phyloP scores from a whole-genome alignment of 495 filamentous ascomycete species.

The Trichoderma virens region DNA sequence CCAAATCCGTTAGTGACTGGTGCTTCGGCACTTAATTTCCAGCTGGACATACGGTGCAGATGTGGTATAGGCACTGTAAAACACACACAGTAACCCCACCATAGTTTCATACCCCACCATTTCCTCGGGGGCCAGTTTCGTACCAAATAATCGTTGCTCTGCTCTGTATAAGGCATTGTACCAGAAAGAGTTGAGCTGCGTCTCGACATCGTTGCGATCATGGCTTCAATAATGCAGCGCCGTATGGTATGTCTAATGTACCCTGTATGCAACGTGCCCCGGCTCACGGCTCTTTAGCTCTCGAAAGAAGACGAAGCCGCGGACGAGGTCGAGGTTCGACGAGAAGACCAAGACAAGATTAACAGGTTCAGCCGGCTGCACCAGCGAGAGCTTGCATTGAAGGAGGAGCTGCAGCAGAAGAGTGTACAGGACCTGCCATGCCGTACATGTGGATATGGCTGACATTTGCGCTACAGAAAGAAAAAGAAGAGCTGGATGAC shows the following conservation, averaged over 20 bases:
- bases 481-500: conserved; percentile 96
- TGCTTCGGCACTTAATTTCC: background rate
- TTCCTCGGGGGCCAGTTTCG: background rate
- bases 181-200: background rate
- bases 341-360: conserved; percentile 97
- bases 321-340: conserved; percentile 83
- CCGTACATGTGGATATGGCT: conserved; percentile 1
- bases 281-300: conserved; percentile 46
- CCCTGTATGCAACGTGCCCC: background rate
- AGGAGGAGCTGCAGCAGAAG: conserved; percentile 76
- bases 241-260: background rate
- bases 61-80: background rate
- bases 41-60: background rate
- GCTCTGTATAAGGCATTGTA: background rate
- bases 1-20: background rate
- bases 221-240: conserved; percentile 8
- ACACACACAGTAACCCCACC: background rate
- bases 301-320: conserved; percentile 76
- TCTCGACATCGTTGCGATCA: background rate
- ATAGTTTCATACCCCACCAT: background rate
- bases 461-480: conserved; percentile 59
- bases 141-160: background rate
- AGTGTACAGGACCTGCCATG: conserved; percentile 46
- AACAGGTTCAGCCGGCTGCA: conserved; percentile 95
- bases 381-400: conserved; percentile 67